Conservation (phyloP, 805 yeast genomes). For the Zygotorulaspora danielsina region DNA sequence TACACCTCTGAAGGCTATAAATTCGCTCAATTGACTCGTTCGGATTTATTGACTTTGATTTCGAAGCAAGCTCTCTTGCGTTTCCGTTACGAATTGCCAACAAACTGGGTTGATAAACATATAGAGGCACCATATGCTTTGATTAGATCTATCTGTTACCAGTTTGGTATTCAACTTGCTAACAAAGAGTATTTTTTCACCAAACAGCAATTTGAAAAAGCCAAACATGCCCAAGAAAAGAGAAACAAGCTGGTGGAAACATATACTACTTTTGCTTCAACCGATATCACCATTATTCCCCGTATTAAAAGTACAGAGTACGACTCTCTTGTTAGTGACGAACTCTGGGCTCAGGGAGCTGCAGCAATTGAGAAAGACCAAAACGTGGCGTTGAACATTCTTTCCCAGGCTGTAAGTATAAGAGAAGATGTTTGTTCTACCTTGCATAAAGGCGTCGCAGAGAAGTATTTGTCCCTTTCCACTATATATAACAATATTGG, state of each 20-base stretch:
- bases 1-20: conserved; percentile 41
- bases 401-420: conserved; percentile 65
- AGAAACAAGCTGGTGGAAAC: conserved; percentile 34
- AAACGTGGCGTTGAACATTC: conserved; percentile 56
- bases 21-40: conserved; percentile 46
- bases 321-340: conserved; percentile 65
- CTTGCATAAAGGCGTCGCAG: conserved; percentile 74
- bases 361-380: conserved; percentile 39
- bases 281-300: conserved; percentile 73
- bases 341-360: conserved; percentile 65
- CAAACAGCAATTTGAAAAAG: conserved; percentile 36
- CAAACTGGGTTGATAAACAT: conserved; percentile 42
- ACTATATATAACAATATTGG: conserved; percentile 61
- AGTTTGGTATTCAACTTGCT: conserved; percentile 85
- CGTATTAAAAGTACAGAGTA: conserved; percentile 66
- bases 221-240: conserved; percentile 33
- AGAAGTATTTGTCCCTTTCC: conserved; percentile 61
- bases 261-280: conserved; percentile 47
- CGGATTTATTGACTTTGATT: conserved; percentile 43
- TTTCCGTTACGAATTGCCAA: conserved; percentile 57
- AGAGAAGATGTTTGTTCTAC: conserved; percentile 81
- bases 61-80: conserved; percentile 53
- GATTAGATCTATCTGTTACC: conserved; percentile 66
- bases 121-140: conserved; percentile 41
- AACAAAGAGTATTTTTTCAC: conserved; percentile 41